These are phyloP conservation scores for Ceratobasidium sp. DNA, from an alignment of 1,284 basidiomycete species.

Conservation along the genomic window DNA sequence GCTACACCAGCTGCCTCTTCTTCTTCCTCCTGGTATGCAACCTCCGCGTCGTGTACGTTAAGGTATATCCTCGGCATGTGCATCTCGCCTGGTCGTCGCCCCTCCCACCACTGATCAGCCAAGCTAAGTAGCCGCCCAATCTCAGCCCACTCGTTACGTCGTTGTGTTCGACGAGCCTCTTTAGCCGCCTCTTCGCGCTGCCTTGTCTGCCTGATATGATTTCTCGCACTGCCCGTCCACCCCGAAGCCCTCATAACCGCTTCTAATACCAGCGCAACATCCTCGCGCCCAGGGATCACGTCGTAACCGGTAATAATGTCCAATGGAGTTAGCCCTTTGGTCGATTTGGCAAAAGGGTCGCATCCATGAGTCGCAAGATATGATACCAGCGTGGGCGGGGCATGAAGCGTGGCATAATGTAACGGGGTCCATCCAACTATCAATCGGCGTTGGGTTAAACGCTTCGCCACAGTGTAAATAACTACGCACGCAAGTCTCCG, in stretches of 20 bases:
- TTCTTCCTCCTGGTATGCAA: slow-evolving; percentile 53
- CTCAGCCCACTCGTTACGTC: slow-evolving; percentile 65
- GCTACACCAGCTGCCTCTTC: slow-evolving; percentile 54
- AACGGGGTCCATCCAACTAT: slow-evolving; percentile 94
- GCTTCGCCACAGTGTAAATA: slow-evolving; percentile 22
- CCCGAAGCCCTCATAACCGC: slow-evolving; percentile 84
- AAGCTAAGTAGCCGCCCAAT: slow-evolving; percentile 71
- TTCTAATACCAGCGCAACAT: slow-evolving; percentile 82
- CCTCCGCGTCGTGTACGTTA: slow-evolving; percentile 40
- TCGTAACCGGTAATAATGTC: slow-evolving; percentile 88
- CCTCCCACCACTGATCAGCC: slow-evolving; percentile 74
- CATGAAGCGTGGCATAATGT: slow-evolving; percentile 91
- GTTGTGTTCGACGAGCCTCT: slow-evolving; percentile 68
- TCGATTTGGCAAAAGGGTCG: slow-evolving; percentile 80
- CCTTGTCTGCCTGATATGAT: slow-evolving; percentile 67
- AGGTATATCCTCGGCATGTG: slow-evolving; percentile 36
- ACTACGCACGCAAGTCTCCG: slow-evolving; percentile 72
- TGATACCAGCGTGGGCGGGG: slow-evolving; percentile 91
- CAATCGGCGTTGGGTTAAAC: slow-evolving; percentile 7
- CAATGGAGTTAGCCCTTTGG: slow-evolving; percentile 81
- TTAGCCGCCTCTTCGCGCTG: slow-evolving; percentile 70
- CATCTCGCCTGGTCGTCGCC: slow-evolving; percentile 48
- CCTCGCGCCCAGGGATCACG: slow-evolving; percentile 81
- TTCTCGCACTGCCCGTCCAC: slow-evolving; percentile 72
- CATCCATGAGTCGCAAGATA: slow-evolving; percentile 94